Evolutionary conservation across 2,329 filamentous ascomycete species (phyloP).

Genomic region (Venturia nashicola): DNA sequence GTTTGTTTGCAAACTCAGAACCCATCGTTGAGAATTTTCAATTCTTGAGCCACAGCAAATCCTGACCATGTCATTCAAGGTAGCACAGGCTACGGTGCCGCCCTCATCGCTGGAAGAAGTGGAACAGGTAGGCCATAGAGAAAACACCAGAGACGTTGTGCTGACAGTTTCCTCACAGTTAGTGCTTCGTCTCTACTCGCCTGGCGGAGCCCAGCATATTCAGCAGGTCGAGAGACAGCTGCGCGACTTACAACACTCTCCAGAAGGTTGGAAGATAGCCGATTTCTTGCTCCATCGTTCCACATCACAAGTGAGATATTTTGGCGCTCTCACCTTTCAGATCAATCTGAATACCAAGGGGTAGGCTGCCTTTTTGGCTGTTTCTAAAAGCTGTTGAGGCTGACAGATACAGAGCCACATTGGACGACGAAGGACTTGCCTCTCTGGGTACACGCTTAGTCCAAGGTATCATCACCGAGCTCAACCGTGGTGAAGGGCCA

Average conservation of each 20-base stretch:
- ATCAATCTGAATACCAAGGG: slow-evolving; percentile 91
- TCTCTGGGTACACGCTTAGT: background rate
- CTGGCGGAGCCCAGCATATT: slow-evolving; percentile 32
- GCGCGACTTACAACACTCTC: slow-evolving; percentile 64
- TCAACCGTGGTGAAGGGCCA: background rate
- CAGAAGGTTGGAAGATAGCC: slow-evolving; percentile 76
- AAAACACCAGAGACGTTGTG: background rate
- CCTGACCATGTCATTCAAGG: background rate
- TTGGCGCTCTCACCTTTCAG: slow-evolving; percentile 83
- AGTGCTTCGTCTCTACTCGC: slow-evolving; percentile 39
- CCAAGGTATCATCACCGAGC: background rate
- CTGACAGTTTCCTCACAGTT: slow-evolving; percentile 20
- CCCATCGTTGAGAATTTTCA: background rate
- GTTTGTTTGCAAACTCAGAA: background rate
- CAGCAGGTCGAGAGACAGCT: slow-evolving; percentile 57
- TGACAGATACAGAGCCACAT: background rate
- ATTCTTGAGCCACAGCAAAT: background rate
- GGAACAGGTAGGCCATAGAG: background rate
- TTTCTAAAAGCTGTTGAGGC: background rate
- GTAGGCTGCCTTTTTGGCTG: slow-evolving; percentile 34
- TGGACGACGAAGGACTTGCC: background rate
- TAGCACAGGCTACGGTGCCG: background rate
- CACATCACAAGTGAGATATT: slow-evolving; percentile 73
- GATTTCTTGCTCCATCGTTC: slow-evolving; percentile 58
- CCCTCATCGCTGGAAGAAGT: background rate